Percentiles rank a stretch among this genome's conserved stretches.
phyloP scores from a whole-genome alignment of 2,329 filamentous ascomycete species.

The Fusarium palustre region DNA sequence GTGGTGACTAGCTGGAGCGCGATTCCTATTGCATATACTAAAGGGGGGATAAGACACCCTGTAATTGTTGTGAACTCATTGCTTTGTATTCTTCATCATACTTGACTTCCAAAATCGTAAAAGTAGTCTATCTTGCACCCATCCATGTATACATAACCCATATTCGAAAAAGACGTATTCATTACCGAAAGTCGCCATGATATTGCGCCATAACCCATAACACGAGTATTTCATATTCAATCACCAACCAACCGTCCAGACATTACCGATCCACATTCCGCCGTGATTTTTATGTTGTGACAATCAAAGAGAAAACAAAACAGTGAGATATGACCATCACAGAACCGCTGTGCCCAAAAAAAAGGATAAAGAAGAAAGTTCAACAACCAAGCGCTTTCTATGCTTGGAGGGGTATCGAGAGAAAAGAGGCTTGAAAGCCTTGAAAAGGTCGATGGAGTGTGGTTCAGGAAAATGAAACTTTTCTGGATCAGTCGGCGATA shows the following conservation, averaged over 20 bases:
- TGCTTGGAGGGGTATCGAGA: slow-evolving; percentile 15
- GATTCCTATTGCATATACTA: background rate
- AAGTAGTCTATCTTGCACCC: slow-evolving; percentile 27
- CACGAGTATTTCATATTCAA: slow-evolving; percentile 25
- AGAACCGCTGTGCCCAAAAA: slow-evolving; percentile 24
- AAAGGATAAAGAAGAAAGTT: slow-evolving; percentile 24
- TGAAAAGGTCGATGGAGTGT: background rate
- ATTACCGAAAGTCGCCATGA: slow-evolving; percentile 16
- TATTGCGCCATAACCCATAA: slow-evolving; percentile 34
- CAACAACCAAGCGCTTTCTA: slow-evolving; percentile 2
- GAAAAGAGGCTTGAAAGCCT: slow-evolving; percentile 2
- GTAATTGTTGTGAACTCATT: background rate
- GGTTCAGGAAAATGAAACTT: background rate
- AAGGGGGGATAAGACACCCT: background rate
- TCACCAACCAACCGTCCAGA: slow-evolving; percentile 2
- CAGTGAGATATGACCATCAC: slow-evolving; percentile 2
- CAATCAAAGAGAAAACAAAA: background rate
- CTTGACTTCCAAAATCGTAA: slow-evolving; percentile 14
- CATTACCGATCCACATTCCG: slow-evolving; percentile 27
- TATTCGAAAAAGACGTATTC: background rate
- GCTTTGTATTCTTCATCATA: slow-evolving; percentile 26
- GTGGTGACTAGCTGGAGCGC: background rate
- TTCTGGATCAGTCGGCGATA: slow-evolving; percentile 29
- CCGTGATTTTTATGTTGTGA: slow-evolving; percentile 28
- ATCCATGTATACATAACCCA: slow-evolving; percentile 7